Conservation (phyloP, 2,329 filamentous ascomycete genomes). For the Trichoderma lentiforme region DNA sequence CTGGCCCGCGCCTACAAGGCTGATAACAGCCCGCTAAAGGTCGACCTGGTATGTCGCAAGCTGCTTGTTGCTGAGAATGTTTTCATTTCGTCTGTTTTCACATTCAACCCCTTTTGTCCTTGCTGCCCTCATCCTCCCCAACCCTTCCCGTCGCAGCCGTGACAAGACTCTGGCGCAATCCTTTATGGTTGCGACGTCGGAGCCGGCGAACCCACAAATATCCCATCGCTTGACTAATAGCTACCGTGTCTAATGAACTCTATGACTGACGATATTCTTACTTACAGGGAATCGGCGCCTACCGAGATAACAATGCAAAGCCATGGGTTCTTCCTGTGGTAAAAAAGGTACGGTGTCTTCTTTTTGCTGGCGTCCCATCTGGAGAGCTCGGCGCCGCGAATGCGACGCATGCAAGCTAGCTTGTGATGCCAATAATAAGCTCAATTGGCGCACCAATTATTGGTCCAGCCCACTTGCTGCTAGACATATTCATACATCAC, state of each 20-base stretch:
- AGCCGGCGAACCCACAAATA: conserved; percentile 9
- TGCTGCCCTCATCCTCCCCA: background rate
- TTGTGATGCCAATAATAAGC: conserved; percentile 3
- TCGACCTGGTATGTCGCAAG: conserved; percentile 70
- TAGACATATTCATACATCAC: background rate
- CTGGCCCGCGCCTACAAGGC: conserved; percentile 84
- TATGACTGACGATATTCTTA: conserved; percentile 9
- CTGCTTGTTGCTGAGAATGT: background rate
- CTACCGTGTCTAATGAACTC: background rate
- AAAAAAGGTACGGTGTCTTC: conserved; percentile 67
- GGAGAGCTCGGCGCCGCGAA: background rate
- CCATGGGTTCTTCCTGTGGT: conserved; percentile 96
- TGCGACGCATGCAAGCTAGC: background rate
- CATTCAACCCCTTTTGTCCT: background rate
- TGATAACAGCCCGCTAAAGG: conserved; percentile 74
- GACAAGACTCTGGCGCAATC: background rate
- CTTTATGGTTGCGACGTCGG: conserved; percentile 4
- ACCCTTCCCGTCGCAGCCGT: background rate
- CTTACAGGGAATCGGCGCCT: conserved; percentile 74
- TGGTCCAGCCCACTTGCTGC: background rate
- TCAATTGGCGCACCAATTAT: conserved; percentile 10
- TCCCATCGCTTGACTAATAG: conserved; percentile 2
- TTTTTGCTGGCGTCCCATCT: background rate
- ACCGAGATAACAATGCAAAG: conserved; percentile 91
- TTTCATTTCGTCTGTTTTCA: background rate